Evolutionary conservation across 176 grass and related monocot species (phyloP).

Genomic region (Triticum monococcum): DNA sequence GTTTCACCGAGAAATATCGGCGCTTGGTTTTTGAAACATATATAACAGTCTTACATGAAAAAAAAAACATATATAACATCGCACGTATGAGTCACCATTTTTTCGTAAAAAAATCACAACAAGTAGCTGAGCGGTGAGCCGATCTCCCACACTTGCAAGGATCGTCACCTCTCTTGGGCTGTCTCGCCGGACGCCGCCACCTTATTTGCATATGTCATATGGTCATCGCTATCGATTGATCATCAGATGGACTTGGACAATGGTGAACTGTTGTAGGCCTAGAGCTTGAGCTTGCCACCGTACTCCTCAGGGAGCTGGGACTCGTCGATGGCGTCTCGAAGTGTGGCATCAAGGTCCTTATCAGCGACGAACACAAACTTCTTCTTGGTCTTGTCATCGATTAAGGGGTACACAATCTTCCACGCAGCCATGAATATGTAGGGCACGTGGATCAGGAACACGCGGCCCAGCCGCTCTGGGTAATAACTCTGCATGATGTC

Average conservation of each 20-base stretch:
- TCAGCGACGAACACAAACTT: constrained; percentile 77
- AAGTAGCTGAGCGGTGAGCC: neutral
- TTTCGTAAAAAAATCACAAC: neutral
- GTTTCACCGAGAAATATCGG: no score
- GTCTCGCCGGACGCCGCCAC: neutral
- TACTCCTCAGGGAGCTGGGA: constrained; percentile 55
- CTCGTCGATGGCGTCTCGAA: constrained; percentile 64
- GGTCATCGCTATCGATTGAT: neutral
- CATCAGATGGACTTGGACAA: neutral
- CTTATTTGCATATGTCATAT: neutral
- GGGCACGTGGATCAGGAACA: constrained; percentile 63
- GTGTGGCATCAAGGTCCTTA: constrained; percentile 47
- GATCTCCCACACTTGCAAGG: neutral
- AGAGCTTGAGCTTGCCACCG: constrained; percentile 52
- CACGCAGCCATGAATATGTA: constrained; percentile 80
- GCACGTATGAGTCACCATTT: neutral
- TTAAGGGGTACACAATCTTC: constrained; percentile 87
- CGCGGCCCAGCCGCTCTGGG: constrained; percentile 62
- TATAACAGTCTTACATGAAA: no score
- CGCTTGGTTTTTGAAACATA: no score
- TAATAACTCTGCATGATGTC: constrained; percentile 88
- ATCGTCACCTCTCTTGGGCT: neutral
- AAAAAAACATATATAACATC: neutral
- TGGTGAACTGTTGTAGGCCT: neutral
- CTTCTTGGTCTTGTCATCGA: constrained; percentile 79